Evolutionary conservation across 768 basidiomycete genomes (phyloP).

Genomic region (Grammothele lineata): DNA sequence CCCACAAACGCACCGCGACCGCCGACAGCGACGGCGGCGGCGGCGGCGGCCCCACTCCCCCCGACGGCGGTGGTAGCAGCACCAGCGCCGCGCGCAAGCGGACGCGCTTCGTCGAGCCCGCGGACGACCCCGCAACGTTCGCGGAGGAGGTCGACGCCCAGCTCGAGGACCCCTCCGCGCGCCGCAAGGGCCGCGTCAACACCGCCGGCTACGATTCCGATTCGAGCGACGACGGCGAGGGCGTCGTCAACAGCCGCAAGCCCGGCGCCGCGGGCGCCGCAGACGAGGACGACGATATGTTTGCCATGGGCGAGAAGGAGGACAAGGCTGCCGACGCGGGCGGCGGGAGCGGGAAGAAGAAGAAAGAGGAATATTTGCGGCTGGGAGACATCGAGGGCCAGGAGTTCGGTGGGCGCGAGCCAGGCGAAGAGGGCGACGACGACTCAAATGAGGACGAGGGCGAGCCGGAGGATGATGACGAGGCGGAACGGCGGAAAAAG

Average conservation of each 20-base stretch:
- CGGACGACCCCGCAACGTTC: conserved; percentile 71
- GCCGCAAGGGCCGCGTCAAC: conserved; percentile 71
- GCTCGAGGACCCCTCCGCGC: conserved; percentile 60
- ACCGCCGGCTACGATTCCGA: conserved; percentile 91
- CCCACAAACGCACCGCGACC: conserved; percentile 40
- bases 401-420: conserved; percentile 54
- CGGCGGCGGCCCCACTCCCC: conserved; percentile 21
- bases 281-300: conserved; percentile 72
- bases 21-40: conserved; percentile 28
- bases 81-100: conserved; percentile 47
- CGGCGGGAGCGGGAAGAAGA: conserved; percentile 43
- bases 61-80: not conserved
- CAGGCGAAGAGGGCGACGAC: conserved; percentile 36
- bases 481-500: conserved; percentile 68
- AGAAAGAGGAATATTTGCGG: conserved; percentile 72
- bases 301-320: conserved; percentile 56
- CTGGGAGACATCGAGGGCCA: conserved; percentile 97
- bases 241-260: conserved; percentile 82
- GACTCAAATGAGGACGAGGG: conserved; percentile 42
- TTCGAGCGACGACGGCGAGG: conserved; percentile 91
- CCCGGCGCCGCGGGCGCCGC: conserved; percentile 37
- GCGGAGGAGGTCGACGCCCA: conserved; percentile 73
- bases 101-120: conserved; percentile 74
- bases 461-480: conserved; percentile 68
- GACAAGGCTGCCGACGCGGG: conserved; percentile 34